These are phyloP conservation scores for Paulownia fortunei DNA, from an alignment of 257 asterid genomes.

Conservation along the genomic window DNA sequence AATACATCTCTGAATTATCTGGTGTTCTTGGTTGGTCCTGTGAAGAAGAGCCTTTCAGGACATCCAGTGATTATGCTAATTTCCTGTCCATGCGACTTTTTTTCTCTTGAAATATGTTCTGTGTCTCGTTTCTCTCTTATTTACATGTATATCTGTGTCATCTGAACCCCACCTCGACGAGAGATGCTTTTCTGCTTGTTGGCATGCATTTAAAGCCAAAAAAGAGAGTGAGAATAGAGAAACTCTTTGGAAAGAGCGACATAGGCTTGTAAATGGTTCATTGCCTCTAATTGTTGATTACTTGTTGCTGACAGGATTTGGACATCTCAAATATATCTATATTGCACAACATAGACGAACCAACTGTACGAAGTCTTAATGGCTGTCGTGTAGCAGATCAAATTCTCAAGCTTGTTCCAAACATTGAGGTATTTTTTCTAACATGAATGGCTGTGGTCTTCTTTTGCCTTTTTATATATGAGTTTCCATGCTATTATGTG, in stretches of 20 bases:
- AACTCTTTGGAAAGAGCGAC: background rate
- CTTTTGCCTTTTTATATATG: background rate
- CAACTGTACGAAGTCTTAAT: conserved; percentile 91
- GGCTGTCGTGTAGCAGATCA: conserved; percentile 98
- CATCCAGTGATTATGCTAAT: background rate
- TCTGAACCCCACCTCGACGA: background rate
- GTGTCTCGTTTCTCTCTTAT: background rate
- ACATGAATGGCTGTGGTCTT: background rate
- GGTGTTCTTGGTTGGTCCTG: too few relatives aligned
- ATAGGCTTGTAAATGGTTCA: background rate
- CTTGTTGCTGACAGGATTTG: conserved; percentile 76
- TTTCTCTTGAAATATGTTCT: background rate
- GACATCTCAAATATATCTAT: conserved; percentile 79
- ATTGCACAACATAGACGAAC: conserved; percentile 82
- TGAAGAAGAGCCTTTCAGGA: background rate
- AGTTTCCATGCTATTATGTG: background rate
- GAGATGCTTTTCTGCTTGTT: background rate
- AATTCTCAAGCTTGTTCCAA: conserved; percentile 89
- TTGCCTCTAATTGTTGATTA: background rate
- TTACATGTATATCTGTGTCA: background rate
- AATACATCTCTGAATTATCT: too few relatives aligned
- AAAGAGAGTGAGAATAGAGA: background rate
- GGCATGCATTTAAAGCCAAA: background rate
- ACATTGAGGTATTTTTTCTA: conserved; percentile 62
- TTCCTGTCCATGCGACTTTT: background rate